phyloP scores from a whole-genome alignment of 75 land plant genomes.

The Sequoiadendron giganteum region DNA sequence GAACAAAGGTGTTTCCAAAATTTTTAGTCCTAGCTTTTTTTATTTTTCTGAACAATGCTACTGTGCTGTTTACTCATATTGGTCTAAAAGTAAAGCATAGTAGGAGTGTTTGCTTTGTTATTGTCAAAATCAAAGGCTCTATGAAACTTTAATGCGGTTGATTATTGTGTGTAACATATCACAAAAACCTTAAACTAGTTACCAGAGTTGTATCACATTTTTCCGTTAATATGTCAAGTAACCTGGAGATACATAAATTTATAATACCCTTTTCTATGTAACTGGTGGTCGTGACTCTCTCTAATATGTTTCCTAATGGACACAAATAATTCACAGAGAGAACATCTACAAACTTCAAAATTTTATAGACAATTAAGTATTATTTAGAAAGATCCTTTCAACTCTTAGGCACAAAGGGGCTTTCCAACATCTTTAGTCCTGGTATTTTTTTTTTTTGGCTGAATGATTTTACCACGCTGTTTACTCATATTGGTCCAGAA shows the following conservation, averaged over 20 bases:
- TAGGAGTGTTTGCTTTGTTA: not conserved
- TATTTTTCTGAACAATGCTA: not conserved
- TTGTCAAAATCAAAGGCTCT: not conserved
- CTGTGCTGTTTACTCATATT: no score
- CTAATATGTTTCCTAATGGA: not conserved
- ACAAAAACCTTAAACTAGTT: slow-evolving; percentile 83
- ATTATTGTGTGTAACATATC: slow-evolving; percentile 40
- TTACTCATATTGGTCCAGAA: not conserved
- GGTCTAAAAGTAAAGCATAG: not conserved
- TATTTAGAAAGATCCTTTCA: not conserved
- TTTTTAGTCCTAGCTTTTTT: not conserved
- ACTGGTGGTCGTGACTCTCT: not conserved
- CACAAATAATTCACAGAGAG: not conserved
- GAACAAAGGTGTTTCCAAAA: not conserved
- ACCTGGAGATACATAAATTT: no score
- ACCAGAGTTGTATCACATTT: no score
- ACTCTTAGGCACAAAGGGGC: not conserved
- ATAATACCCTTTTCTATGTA: no score
- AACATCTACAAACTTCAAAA: not conserved
- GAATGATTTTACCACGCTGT: not conserved
- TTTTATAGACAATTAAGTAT: not conserved
- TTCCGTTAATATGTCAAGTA: no score
- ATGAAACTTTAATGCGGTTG: not conserved
- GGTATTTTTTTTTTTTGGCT: not conserved
- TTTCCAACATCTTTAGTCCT: not conserved